Base-by-base conservation (phyloP, 2,329 filamentous ascomycete genomes). In the Pseudogymnoascus sp. region DNA sequence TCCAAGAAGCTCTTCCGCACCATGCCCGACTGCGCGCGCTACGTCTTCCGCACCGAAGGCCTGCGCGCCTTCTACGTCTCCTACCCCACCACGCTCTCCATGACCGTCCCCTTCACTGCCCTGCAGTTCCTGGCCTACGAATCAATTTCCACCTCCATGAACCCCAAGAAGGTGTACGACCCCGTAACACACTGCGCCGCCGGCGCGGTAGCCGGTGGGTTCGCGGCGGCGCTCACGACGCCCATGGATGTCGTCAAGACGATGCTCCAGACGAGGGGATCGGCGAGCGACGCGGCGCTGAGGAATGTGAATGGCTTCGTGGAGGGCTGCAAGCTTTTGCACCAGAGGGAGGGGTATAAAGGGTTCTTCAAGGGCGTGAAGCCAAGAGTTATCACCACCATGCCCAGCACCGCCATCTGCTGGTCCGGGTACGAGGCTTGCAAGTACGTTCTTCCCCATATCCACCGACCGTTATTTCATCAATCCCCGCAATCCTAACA, bases 361-460 rank as follows among this genome's bases (percentile, higher is more conserved):
- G 94, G 94, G 3, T 99, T 97, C 77, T 92, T 97, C 78, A 92
- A 95, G 73, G 94, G 94, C 45, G 84, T 97, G 73, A 87, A 90
- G 69, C 94, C 94, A 55, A 83, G 94, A 71, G 88, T 99, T 58
- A 87, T 99, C 66, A 97, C 92, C 10, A 96, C 94, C 1, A 97
- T 97, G 89, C 94, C 94, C 19, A 97, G 92, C 78, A 99, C 94
- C 35, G 94, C 94, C n/a, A 99, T 99, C 72, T 99, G 94, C 81
- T 99, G 94, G 94, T 94, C 85, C 39, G 84, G 84, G 31, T 88
- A 88, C 69, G 85, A 88, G 70, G 85, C 85, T 66, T 87, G 83
- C 69, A 88, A 88, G 85, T 87, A 76, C 71, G 83, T 77, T 21
- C 59, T 33, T n/a, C 21, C 26, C 29, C 35, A 14, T 31, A 7